Evolutionary conservation across 345 rosid species (phyloP).

Genomic region (Passiflora organensis): DNA sequence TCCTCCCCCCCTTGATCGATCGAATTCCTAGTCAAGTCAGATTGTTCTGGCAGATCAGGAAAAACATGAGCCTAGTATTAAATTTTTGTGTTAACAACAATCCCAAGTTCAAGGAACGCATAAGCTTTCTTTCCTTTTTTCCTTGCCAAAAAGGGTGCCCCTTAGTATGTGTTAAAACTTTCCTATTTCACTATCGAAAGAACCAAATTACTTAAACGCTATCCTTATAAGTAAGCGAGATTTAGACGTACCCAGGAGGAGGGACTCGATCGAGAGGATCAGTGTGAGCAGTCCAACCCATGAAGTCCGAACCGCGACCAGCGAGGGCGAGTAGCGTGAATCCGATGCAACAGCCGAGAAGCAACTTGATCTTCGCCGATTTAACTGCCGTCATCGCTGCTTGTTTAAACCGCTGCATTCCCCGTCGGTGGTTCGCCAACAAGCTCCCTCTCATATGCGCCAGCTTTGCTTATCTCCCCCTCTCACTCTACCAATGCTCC

Average conservation of each 20-base stretch:
- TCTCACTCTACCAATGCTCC: neutral
- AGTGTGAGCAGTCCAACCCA: conserved; percentile 31
- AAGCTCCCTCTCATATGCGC: conserved; percentile 63
- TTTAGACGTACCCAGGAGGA: conserved; percentile 43
- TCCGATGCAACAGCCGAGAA: conserved; percentile 45
- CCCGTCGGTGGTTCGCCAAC: conserved; percentile 49
- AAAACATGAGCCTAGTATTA: no score
- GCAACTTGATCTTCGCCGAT: conserved; percentile 60
- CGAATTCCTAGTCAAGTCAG: no score
- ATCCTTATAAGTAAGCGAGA: no score
- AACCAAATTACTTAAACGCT: no score
- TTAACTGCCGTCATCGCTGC: conserved; percentile 30
- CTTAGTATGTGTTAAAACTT: no score
- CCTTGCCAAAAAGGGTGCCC: no score
- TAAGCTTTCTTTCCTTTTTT: no score
- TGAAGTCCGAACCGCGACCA: conserved; percentile 33
- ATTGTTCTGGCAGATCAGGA: no score
- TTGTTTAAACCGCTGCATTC: conserved; percentile 57
- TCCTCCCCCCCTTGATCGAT: no score
- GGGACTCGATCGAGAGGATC: conserved; percentile 36
- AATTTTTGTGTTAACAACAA: no score
- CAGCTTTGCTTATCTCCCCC: conserved; percentile 3
- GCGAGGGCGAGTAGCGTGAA: conserved; percentile 43
- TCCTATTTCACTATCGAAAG: no score
- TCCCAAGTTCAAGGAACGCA: no score